phyloP scores from a whole-genome alignment of 345 rosid species.

The Diplotaxis tenuifolia region DNA sequence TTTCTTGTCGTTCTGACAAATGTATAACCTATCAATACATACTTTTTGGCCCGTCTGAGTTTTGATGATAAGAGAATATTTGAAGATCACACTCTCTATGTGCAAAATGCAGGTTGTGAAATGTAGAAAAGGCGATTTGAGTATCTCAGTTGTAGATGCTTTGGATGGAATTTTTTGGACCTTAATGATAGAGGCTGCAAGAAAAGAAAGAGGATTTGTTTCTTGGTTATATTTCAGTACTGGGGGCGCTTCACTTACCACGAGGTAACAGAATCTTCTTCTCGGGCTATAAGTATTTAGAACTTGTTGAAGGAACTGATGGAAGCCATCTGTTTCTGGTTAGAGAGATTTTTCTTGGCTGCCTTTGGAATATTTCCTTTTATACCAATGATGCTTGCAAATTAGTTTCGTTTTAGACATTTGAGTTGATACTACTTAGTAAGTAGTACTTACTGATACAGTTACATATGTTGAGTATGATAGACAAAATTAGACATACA shows the following conservation, averaged over 20 bases:
- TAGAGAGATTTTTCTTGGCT: not conserved
- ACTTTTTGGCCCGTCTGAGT: conserved; percentile 4
- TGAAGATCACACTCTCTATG: conserved; percentile 12
- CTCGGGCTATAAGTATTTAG: not conserved
- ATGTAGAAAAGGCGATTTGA: conserved; percentile 3
- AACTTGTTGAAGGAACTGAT: not conserved
- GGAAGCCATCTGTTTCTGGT: not conserved
- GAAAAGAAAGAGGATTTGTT: not conserved
- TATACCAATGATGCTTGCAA: not conserved
- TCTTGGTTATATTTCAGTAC: not conserved
- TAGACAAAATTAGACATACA: conserved; percentile 8
- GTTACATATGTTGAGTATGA: conserved; percentile 6
- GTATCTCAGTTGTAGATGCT: conserved; percentile 36
- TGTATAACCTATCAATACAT: conserved; percentile 30
- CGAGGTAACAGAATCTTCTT: conserved; percentile 18
- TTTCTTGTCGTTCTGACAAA: conserved; percentile 21
- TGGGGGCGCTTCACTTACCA: conserved; percentile 5
- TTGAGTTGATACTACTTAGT: conserved; percentile 7
- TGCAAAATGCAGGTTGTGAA: conserved; percentile 22
- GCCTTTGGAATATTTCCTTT: conserved; percentile 1
- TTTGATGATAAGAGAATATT: not conserved
- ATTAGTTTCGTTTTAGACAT: not conserved
- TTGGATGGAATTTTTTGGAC: conserved; percentile 47
- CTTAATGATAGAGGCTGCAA: not conserved
- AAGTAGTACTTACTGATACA: no score